Base-by-base conservation (phyloP, 1,139 yeast genomes). In the Saccharomycopsis phalli region DNA sequence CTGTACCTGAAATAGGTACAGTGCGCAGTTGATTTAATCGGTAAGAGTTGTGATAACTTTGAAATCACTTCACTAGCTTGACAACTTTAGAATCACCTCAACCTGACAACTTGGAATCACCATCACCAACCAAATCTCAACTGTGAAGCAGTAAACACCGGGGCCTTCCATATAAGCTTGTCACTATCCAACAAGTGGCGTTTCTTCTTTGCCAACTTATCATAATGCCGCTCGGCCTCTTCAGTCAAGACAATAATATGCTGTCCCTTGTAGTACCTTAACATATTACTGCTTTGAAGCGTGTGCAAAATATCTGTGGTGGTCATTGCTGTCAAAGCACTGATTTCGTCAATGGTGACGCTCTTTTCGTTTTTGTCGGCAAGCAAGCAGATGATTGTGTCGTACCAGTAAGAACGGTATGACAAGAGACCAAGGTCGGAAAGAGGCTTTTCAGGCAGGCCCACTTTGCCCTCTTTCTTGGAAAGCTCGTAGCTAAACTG, bases 91-190 rank as follows among this genome's bases (percentile, higher is more conserved):
- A n/a, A n/a, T n/a, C n/a, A n/a, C n/a, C n/a, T n/a, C n/a, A n/a
- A n/a, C n/a, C n/a, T n/a, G n/a, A n/a, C n/a, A n/a, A n/a, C n/a
- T n/a, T n/a, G n/a, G n/a, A n/a, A n/a, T n/a, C n/a, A n/a, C n/a
- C n/a, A n/a, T n/a, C n/a, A 88, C 95, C 96, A 88, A 2, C 96
- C 97, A 61, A 91, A 91, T 51, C 97, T 70, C 54, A 91, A 65
- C 65, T 91, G 97, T 42, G 94, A 88, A 17, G 97, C 95, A 1
- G 96, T 88, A 58, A 91, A 91, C 18, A 83, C 80, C 0, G 99
- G 99, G 4, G 98, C 97, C 48, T 82, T 82, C 99, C 99, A 91
- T 27, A 69, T 66, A 45, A 91, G 66, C 52, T 73, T 74, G 3
- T 68, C 60, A 0, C 95, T 80, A 51, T 83, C 88, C 46, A 91